Base-by-base conservation (phyloP, 495 filamentous ascomycete species). In the Patellaria atrata region DNA sequence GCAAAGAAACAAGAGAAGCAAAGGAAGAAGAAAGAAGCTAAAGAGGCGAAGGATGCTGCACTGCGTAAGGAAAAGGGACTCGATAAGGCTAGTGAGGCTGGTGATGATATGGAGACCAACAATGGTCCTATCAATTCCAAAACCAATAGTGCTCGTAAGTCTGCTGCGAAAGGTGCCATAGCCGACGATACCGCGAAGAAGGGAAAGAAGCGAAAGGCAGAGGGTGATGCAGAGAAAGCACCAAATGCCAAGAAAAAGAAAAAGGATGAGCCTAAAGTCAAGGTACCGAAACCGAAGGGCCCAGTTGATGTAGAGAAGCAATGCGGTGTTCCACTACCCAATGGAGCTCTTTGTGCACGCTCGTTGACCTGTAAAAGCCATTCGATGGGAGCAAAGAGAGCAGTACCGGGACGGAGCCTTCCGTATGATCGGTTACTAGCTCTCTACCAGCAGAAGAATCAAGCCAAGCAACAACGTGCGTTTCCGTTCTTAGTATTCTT, bases 361-460 rank as follows among this genome's bases (percentile, higher is more conserved):
- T 87, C 79, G 2, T 64, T 97, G 37, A 97, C 89, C 1, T 97
- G 89, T 65, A 97, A 97, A 63, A 85, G 78, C 38, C 89, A 97
- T 47, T 79, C 74, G 21, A 96, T 97, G 91, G 86, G 89, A 8
- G 79, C 89, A 5, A 97, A 97, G 59, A 71, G 89, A 44, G 73
- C 75, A 0, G 89, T 97, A 3, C 79, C 85, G 10, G 89, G 89
- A 4, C 67, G 89, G 20, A 87, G 81, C 22, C 62, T 94, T 32
- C 91, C 91, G 1, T 97, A 97, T 52, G 87, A 96, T 55, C 84
- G 89, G 72, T 62, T 97, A 17, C 69, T 97, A 15, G 73, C 81
- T 19, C 79, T 82, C 12, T 96, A 97, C 56, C 89, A 97, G 62
- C 94, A 94, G 67, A 94, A 92, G 65, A 97, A 96, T 53, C 89